Evolutionary conservation across 1,284 basidiomycete species (phyloP), one percentile per base, ranked within the genome.

Genomic region (Melampsora larici-populina): DNA sequence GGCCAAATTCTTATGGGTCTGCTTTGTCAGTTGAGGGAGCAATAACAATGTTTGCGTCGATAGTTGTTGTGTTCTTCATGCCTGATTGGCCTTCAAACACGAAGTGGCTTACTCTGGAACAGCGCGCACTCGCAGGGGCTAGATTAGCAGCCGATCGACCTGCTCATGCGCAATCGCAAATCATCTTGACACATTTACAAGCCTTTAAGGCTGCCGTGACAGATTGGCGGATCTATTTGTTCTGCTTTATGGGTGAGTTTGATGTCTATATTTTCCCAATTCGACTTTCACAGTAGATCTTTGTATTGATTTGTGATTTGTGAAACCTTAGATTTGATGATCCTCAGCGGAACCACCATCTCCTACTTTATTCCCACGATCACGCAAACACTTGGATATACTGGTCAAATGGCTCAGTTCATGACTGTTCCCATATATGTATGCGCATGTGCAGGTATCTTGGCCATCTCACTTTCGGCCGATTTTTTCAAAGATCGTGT

Each of bases 291-390:
- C n/a, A n/a, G n/a, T 17, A 31, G 29, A 18, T 26, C 21, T 63
- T 24, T 43, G 11, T 31, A 33, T 43, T 70, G 46, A 15, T 29
- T 29, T 31, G 15, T 48, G 29, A 51, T 29, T 26, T 26, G 1
- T 31, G 5, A 31, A 24, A 21, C 18, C 21, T 0, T 29, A 74
- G 71, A 74, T 58, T 29, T 66, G 15, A 74, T 66, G 71, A 31
- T 74, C 51, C 43, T 58, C 2, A 85, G 86, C 70, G 82, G 85
- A 21, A 85, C 85, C 79, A 85, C 85, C 2, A 85, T 86, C 68
- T 85, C 85, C 79, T 86, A 86, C 83, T 86, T 86, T 79, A 84
- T 86, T 65, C 85, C 85, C 13, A 85, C 84, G 2, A 80, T 85
- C 40, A 81, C 85, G 58, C 82, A 81, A 15, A 80, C 84, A 67